Base-by-base conservation (phyloP, 2,329 filamentous ascomycete species). In the Pyrenochaeta sp. region DNA sequence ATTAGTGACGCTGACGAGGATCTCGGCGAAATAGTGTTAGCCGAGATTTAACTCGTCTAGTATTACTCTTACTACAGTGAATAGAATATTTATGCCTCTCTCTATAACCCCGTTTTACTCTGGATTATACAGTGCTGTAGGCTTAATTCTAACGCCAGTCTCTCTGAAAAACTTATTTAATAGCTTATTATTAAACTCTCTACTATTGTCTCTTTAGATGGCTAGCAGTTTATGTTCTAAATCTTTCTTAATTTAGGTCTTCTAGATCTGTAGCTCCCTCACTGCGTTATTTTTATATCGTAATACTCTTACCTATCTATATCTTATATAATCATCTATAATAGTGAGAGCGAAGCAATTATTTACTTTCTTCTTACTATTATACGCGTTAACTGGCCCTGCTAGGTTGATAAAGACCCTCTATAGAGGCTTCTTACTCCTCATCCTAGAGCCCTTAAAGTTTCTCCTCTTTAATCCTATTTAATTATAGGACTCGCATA, bases 41-140 rank as follows among this genome's bases (percentile, higher is more conserved):
- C 43, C 29, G 32, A 45, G 29, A 27, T 45, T 45, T 2, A 30
- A 45, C 30, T 45, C 30, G 43, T 45, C 47, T 49, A 37, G 39
- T 42, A 42, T 29, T n/a, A 18, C 39, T 42, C 39, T 42, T 20
- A 42, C 39, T 29, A 18, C 39, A n/a, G 39, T 23, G 39, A 42
- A 42, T 18, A 42, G 9, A 23, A 42, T 42, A 15, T 42, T 42
- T 18, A 42, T 42, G 39, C 39, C 39, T 18, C 39, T 21, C 9
- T 42, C 39, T 42, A 18, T 18, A 9, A 42, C 39, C 23, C 39
- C 39, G 39, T 42, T 42, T 9, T 42, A 18, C 17, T 42, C 39
- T 23, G 39, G 39, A 42, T 42, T 42, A 42, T 42, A 21, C 9
- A 18, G 39, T 23, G 39, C 39, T 42, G 39, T 42, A 29, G 39